A percentile compares a stretch with the other conserved stretches of the same genome.
Evolutionary conservation across 2,329 filamentous ascomycete species (phyloP).

Genomic region (Penicillium paneum): DNA sequence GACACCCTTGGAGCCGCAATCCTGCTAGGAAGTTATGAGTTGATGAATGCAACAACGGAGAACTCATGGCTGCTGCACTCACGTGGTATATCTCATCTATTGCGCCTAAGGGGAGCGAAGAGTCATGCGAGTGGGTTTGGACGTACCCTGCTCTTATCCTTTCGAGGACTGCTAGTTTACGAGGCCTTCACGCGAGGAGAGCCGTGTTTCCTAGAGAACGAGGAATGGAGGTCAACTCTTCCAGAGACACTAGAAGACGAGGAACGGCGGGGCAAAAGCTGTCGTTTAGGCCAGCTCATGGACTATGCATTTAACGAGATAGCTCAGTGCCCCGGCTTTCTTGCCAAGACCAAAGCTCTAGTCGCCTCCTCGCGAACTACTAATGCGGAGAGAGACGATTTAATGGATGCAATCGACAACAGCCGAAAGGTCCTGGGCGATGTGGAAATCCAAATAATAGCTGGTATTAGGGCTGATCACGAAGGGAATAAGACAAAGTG

Average conservation of each 20-base stretch:
- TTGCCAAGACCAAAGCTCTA: conserved; percentile 12
- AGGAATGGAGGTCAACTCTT: conserved; percentile 16
- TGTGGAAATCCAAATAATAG: conserved; percentile 9
- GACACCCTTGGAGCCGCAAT: conserved; percentile 18
- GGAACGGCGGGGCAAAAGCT: conserved; percentile 10
- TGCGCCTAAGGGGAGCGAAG: conserved; percentile 16
- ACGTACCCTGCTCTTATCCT: conserved; percentile 19
- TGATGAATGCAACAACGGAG: conserved; percentile 14
- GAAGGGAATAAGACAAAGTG: neutral
- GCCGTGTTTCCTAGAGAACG: conserved; percentile 18
- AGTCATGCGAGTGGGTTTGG: conserved; percentile 16
- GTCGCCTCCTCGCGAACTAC: conserved; percentile 1
- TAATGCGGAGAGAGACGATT: neutral
- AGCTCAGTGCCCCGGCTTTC: conserved; percentile 18
- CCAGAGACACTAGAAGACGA: conserved; percentile 9
- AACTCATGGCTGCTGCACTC: conserved; percentile 23
- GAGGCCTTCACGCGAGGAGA: conserved; percentile 18
- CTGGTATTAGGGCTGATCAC: neutral
- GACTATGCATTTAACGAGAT: conserved; percentile 22
- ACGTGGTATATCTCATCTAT: conserved; percentile 14
- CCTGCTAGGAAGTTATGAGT: conserved; percentile 19
- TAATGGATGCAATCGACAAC: conserved; percentile 5
- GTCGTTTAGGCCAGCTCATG: conserved; percentile 13
- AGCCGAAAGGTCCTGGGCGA: conserved; percentile 10
- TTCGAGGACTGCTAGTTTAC: conserved; percentile 20